Evolutionary conservation across 768 basidiomycete genomes (phyloP), one percentile per base, ranked within the genome.

Genomic region (Tricholoma saponaceum): DNA sequence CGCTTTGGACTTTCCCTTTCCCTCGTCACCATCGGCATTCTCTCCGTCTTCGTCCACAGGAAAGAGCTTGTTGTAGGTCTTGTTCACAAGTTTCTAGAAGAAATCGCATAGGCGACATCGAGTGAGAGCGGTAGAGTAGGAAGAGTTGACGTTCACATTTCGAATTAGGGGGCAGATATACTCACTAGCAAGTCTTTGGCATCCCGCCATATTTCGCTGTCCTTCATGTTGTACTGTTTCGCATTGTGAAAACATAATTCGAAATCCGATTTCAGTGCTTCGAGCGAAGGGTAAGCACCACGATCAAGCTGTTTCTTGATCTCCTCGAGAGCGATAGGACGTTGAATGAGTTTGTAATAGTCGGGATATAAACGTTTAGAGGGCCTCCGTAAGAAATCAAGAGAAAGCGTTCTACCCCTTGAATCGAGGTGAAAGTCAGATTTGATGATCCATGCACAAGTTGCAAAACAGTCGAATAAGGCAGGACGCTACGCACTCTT

Each of bases 251-350:
- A 93, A 67, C 88, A 87, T 39, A 85, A 74, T 64, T 92, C 90
- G 52, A 92, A 82, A 66, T 90, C 89, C 43, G 77, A 76, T 65
- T 80, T 84, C 64, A 91, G 84, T 9, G 79, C 82, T 51, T 86
- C 82, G 47, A 93, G 75, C 12, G 85, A 81, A 13, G 76, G 62
- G 64, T 94, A 95, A 12, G 61, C 67, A 56, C 77, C 75, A 52
- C 74, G 72, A 47, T 89, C 86, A 25, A 95, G 78, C 65, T 83
- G 81, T 64, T 83, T 81, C 79, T 92, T 92, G 75, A 97, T 93
- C 61, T 95, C 92, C 44, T 92, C 89, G 52, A 97, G 77, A 25
- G 91, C 86, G 63, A 97, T 92, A 28, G 95, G 95, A 23, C 82
- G 77, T 63, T 84, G 77, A 67, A 95, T 96, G 62, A 87, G 59